Base-by-base conservation (phyloP, 2,329 filamentous ascomycete species). In the Penicillium sp. region DNA sequence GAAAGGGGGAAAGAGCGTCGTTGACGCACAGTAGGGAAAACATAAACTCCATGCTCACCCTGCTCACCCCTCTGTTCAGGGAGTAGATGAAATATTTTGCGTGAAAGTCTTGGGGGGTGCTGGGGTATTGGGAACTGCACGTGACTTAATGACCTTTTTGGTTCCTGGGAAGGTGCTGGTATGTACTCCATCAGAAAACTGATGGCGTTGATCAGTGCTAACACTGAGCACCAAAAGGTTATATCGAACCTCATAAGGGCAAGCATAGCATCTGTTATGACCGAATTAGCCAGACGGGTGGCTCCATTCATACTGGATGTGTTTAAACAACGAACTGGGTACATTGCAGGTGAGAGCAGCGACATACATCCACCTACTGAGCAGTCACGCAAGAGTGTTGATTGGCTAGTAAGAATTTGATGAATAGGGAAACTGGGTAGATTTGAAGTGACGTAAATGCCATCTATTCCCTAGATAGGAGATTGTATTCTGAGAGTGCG, bases 151-250 rank as follows among this genome's bases (percentile, higher is more conserved):
- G 12, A 6, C 33, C 45, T 41, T 28, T 4, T 9, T 33, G 39
- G 48, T 45, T 47, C 48, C 41, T 32, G 27, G 45, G 32, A 45
- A 43, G 45, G 18, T 33, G 33, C 24, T 35, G 27, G 11, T 47
- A 50, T 47, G 33, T 34, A 4, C 6, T 34, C 33, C 33, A 34
- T 34, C 28, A 29, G 42, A 47, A 50, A 50, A 50, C 13, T 39
- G 45, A 41, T 37, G 48, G 18, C 36, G 38, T 42, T 47, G 29
- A 47, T 38, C 38, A 47, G 45, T 42, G 39, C 33, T 34, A 34
- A 34, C 33, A 34, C 33, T 34, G 33, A 34, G 33, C 33, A 34
- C 3, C 33, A 34, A 34, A 34, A 11, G 6, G 33, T 34, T 34
- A 34, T 34, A 4, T 39, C 37, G 4, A 39, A 4, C 29, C 25